These are phyloP conservation scores for Fusarium sp. DNA, from an alignment of 2,329 filamentous ascomycete genomes.

Conservation along the genomic window DNA sequence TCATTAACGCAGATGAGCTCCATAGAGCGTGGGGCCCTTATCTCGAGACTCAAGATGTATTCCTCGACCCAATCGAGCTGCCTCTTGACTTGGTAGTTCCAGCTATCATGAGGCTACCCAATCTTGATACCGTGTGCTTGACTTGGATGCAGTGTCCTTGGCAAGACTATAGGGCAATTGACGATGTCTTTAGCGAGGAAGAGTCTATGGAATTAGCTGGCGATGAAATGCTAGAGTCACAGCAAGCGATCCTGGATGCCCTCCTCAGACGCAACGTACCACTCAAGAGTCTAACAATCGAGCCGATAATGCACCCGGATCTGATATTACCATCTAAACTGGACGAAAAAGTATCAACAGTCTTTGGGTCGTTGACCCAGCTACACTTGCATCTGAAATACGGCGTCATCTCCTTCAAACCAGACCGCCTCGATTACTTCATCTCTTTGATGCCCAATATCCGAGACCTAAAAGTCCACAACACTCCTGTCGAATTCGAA, in stretches of 20 bases:
- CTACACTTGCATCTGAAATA: constrained; percentile 21
- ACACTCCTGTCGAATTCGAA: neutral
- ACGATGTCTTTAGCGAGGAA: constrained; percentile 25
- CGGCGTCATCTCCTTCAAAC: constrained; percentile 12
- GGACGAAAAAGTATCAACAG: constrained; percentile 8
- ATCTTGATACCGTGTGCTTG: constrained; percentile 38
- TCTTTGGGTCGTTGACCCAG: constrained; percentile 27
- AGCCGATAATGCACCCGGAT: constrained; percentile 27
- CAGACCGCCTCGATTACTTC: constrained; percentile 34
- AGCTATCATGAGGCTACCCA: constrained; percentile 29
- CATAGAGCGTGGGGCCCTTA: constrained; percentile 10
- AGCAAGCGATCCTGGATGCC: constrained; percentile 37
- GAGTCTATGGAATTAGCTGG: constrained; percentile 31
- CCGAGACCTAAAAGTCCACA: constrained; percentile 26
- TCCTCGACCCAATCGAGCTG: constrained; percentile 2
- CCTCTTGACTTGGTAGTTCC: constrained; percentile 23
- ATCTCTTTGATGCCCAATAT: constrained; percentile 39
- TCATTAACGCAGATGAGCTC: neutral
- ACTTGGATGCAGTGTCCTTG: constrained; percentile 44
- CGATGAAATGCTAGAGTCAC: constrained; percentile 23
- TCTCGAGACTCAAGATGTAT: constrained; percentile 16
- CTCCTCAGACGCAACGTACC: constrained; percentile 23
- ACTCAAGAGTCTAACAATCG: constrained; percentile 36
- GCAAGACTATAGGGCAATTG: constrained; percentile 7
- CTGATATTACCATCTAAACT: constrained; percentile 11